Evolutionary conservation across 2,329 filamentous ascomycete genomes (phyloP), one percentile per base, ranked within the genome.

Genomic region (Cordyceps pruinosa): DNA sequence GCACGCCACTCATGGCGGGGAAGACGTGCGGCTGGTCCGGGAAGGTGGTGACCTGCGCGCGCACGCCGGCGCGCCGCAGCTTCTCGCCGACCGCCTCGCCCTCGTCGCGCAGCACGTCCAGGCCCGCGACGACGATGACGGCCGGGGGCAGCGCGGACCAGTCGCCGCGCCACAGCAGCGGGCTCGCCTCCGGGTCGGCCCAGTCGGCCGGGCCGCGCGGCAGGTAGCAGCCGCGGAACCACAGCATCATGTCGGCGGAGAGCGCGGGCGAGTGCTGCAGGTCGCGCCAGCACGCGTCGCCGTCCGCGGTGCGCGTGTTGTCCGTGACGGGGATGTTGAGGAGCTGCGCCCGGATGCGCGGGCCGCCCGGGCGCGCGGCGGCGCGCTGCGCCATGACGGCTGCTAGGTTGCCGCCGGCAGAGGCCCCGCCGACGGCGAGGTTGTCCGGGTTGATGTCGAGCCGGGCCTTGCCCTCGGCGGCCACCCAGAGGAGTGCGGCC

Each of bases 151-250:
- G 28, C 42, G 35, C 34, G 5, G 47, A 39, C 56, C 56, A 57
- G 56, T 57, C 56, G 30, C 56, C 56, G 25, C 8, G 10, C 56
- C 56, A 57, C 30, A 46, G 39, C 34, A 52, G 32, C 2, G 79
- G 79, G 47, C 77, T 82, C 0, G 81, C 79, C 64, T 83, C 80
- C 0, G 77, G 76, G 34, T 80, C 69, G 2, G 64, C 62, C 73
- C 78, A 76, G 54, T 76, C 73, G 2, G 63, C 64, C 25, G 70
- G 57, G 42, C 77, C 68, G 0, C 34, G 34, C 34, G 80, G 80
- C 2, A 85, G 72, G 66, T 84, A 84, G 64, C 81, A 77, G 19
- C 74, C 64, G n/a, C 81, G 72, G 63, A 82, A 85, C 81, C 82
- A 84, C 49, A 80, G 65, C 81, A 84, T 84, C 66, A 84, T 83